Percentiles rank a stretch among this genome's conserved stretches.
phyloP scores from a whole-genome alignment of 2,329 filamentous ascomycete genomes.

The Leptographium wingfieldii region DNA sequence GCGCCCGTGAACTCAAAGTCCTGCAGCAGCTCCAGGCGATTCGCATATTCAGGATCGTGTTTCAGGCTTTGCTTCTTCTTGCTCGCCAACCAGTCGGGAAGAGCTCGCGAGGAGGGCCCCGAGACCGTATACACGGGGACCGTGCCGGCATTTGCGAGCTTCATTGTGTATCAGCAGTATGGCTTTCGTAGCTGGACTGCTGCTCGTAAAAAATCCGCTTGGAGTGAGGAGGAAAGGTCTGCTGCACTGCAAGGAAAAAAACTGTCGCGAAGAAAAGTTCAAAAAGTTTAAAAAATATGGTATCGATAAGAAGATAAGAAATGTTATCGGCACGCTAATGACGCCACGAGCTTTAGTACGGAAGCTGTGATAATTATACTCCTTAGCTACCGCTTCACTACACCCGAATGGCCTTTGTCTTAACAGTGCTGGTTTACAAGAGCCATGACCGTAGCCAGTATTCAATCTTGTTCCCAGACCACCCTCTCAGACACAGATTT shows the following conservation, averaged over 20 bases:
- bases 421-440: no score
- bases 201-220: background rate
- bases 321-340: background rate
- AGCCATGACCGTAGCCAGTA: no score
- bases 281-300: background rate
- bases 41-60: constrained; percentile 83
- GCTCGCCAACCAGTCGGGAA: constrained; percentile 91
- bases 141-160: constrained; percentile 13
- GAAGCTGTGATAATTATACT: no score
- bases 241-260: background rate
- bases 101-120: constrained; percentile 71
- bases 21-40: constrained; percentile 85
- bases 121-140: constrained; percentile 65
- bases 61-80: constrained; percentile 85
- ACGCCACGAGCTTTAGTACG: background rate
- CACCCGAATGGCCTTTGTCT: no score
- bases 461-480: no score
- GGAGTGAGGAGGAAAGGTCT: background rate
- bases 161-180: constrained; percentile 8
- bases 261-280: background rate
- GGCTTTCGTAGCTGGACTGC: background rate
- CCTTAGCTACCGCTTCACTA: no score
- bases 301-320: background rate
- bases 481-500: no score
- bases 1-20: constrained; percentile 87